phyloP scores from a whole-genome alignment of 2,329 filamentous ascomycete species.

The Claviceps spartinae region DNA sequence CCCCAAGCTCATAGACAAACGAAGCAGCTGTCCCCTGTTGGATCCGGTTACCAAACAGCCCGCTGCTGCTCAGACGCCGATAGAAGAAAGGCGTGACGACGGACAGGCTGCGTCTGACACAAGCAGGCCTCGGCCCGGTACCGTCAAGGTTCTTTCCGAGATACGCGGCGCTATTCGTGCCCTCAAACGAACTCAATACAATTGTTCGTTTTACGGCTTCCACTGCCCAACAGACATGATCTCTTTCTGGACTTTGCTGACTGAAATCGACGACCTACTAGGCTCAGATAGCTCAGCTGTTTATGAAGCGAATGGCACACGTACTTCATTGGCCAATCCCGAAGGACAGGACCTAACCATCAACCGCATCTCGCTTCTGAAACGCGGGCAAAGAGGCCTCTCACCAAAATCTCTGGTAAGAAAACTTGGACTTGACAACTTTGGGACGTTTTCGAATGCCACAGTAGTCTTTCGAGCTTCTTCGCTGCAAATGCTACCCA shows the following conservation, averaged over 20 bases:
- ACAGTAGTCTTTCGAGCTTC: conserved; percentile 16
- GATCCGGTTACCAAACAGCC: conserved; percentile 6
- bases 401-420: conserved; percentile 14
- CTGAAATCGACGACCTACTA: conserved; percentile 3
- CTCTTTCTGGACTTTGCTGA: not conserved
- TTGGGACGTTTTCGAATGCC: conserved; percentile 14
- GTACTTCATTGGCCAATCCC: not conserved
- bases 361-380: not conserved
- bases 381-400: conserved; percentile 9
- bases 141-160: conserved; percentile 22
- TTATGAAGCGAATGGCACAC: conserved; percentile 6
- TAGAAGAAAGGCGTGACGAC: not conserved
- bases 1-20: conserved; percentile 14
- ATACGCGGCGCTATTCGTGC: conserved; percentile 21
- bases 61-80: not conserved
- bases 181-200: conserved; percentile 17
- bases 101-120: conserved; percentile 6
- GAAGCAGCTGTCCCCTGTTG: conserved; percentile 13
- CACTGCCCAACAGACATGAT: not conserved
- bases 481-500: conserved; percentile 12
- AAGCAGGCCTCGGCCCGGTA: conserved; percentile 14
- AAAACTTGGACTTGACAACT: conserved; percentile 14
- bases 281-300: conserved; percentile 13
- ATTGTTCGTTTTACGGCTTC: conserved; percentile 9
- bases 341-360: not conserved